Base-by-base conservation (phyloP, 768 basidiomycete genomes). In the Boletus barrowsii region DNA sequence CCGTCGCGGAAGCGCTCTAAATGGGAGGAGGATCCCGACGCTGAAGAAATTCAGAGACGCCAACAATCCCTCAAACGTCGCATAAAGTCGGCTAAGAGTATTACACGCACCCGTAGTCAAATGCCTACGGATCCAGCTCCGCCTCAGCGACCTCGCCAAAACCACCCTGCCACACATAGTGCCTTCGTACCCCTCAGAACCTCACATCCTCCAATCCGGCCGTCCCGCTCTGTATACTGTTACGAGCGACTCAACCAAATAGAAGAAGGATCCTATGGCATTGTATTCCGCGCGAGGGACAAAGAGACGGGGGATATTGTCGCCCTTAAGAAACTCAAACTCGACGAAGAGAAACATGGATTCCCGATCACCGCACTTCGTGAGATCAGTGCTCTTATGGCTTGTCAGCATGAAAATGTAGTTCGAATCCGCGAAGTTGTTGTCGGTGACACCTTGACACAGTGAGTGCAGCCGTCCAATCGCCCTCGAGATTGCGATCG, bases 331-430 rank as follows among this genome's bases (percentile, higher is more conserved):
- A 98, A 95, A 71, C 79, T 99, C 53, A 99, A 99, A 73, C 83
- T 99, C 53, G 96, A 98, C 58, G 93, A 98, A 70, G 97, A 98
- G 76, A 98, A 97, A 72, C 88, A 97, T 60, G 97, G 97, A 0
- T 99, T 98, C 69, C 97, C 97, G 2, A 98, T 98, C 58, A 99
- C 97, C 1, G 93, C 93, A 15, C 73, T 99, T 62, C 81, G 97
- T 56, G 97, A 99, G 74, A 81, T 98, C 46, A 91, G 95, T 70
- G 88, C 97, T n/a, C 82, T 99, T 54, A 98, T 98, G 93, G 77
- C 83, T 3, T 96, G 93, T 68, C 79, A 81, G 55, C 95, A 98
- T 67, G 93, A 97, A 63, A 95, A 99, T 69, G 96, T 99, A 14
- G 97, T 99, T 41, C 83, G 88, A n/a, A 88, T 98, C 33, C 83